Conservation (phyloP, 1,284 basidiomycete genomes). For the Veloporphyrellus conicus region DNA sequence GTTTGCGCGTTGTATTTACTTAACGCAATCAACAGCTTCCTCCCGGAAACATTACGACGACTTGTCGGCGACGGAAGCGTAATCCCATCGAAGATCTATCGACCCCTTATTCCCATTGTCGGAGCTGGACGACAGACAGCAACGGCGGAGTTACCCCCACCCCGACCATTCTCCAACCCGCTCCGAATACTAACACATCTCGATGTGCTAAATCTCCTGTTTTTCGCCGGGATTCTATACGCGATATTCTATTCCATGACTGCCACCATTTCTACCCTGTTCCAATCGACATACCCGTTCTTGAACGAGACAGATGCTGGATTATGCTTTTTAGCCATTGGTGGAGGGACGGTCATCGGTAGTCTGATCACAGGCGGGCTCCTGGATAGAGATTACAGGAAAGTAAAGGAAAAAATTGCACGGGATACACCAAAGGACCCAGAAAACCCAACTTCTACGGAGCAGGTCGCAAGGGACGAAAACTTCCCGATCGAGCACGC, state of each 20-base stretch:
- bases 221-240: slow-evolving; percentile 56
- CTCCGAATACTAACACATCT: slow-evolving; percentile 54
- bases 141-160: slow-evolving; percentile 31
- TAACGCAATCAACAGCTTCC: slow-evolving; percentile 36
- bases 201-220: slow-evolving; percentile 61
- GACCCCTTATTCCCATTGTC: slow-evolving; percentile 55
- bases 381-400: slow-evolving; percentile 54
- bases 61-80: slow-evolving; percentile 60
- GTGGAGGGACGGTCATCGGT: slow-evolving; percentile 54
- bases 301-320: slow-evolving; percentile 62
- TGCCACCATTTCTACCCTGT: slow-evolving; percentile 62
- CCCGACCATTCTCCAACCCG: slow-evolving; percentile 49
- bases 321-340: slow-evolving; percentile 66
- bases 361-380: slow-evolving; percentile 47
- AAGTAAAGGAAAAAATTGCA: slow-evolving; percentile 34
- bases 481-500: slow-evolving; percentile 57
- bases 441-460: slow-evolving; percentile 22
- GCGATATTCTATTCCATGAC: slow-evolving; percentile 63
- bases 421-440: slow-evolving; percentile 21
- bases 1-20: not conserved
- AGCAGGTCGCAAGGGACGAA: slow-evolving; percentile 33
- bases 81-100: slow-evolving; percentile 43
- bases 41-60: slow-evolving; percentile 60
- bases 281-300: slow-evolving; percentile 54
- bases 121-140: slow-evolving; percentile 33